Percentiles rank a stretch among this genome's conserved stretches.
Conservation (phyloP, 768 basidiomycete genomes). For the Paxillus ammoniavirescens region DNA sequence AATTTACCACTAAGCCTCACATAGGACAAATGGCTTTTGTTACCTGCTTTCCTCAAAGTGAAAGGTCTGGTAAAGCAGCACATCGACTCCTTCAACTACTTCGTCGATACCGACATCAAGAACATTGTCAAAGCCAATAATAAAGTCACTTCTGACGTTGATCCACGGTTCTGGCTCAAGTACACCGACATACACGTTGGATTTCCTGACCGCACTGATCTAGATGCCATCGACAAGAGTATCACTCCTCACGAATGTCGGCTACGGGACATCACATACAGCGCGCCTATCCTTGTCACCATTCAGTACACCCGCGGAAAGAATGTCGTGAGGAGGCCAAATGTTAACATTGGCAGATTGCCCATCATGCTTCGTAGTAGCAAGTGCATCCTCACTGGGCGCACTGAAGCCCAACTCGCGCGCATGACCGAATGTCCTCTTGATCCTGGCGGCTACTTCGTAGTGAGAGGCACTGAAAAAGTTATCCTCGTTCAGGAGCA, state of each 20-base stretch:
- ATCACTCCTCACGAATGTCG: slow-evolving; percentile 98
- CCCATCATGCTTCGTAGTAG: slow-evolving; percentile 97
- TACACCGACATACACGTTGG: slow-evolving; percentile 96
- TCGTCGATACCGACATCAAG: slow-evolving; percentile 95
- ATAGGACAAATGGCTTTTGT: slow-evolving; percentile 97
- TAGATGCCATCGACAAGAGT: slow-evolving; percentile 70
- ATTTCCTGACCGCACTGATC: slow-evolving; percentile 86
- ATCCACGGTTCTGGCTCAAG: slow-evolving; percentile 94
- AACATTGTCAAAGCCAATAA: slow-evolving; percentile 93
- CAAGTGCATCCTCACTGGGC: slow-evolving; percentile 86
- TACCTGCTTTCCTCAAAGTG: slow-evolving; percentile 95
- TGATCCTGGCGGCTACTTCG: slow-evolving; percentile 99
- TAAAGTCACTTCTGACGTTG: slow-evolving; percentile 94
- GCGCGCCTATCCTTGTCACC: slow-evolving; percentile 89
- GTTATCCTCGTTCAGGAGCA: slow-evolving; percentile 99
- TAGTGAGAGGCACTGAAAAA: slow-evolving; percentile 99
- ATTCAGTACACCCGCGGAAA: slow-evolving; percentile 94
- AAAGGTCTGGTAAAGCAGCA: slow-evolving; percentile 99
- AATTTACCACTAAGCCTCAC: background rate
- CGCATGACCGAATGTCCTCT: slow-evolving; percentile 95
- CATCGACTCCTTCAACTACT: slow-evolving; percentile 98
- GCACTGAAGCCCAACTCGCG: slow-evolving; percentile 80
- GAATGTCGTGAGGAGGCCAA: slow-evolving; percentile 77
- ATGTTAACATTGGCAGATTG: slow-evolving; percentile 85
- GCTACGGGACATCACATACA: slow-evolving; percentile 91